Percentiles rank a stretch among this genome's conserved stretches.
These are phyloP conservation scores for Gynandropsis gynandra DNA, from an alignment of 345 rosid species.

Conservation along the genomic window DNA sequence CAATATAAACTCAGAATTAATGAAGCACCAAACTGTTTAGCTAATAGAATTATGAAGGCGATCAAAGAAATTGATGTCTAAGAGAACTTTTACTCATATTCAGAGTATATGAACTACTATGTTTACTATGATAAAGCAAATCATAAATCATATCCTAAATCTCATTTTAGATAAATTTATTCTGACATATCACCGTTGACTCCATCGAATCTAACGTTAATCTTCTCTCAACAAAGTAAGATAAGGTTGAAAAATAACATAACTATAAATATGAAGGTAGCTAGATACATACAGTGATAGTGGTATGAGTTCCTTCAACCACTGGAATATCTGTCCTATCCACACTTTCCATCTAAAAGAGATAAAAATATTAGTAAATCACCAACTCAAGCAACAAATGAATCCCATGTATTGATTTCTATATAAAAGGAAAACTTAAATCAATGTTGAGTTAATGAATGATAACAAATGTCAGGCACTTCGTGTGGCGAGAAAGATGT, in stretches of 20 bases:
- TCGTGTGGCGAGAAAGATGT: constrained; percentile 73
- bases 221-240: too few species aligned
- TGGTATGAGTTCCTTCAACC: constrained; percentile 89
- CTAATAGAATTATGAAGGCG: neutral
- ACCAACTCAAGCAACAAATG: too few species aligned
- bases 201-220: too few species aligned
- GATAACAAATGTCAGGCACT: constrained; percentile 93
- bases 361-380: too few species aligned
- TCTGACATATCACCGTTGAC: too few species aligned
- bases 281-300: constrained; percentile 50
- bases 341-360: constrained; percentile 68
- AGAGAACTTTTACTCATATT: neutral
- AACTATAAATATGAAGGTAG: neutral
- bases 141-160: too few species aligned
- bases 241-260: too few species aligned
- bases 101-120: constrained; percentile 1
- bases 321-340: constrained; percentile 87
- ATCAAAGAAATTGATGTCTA: neutral
- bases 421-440: too few species aligned
- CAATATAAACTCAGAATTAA: neutral
- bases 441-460: neutral
- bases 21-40: neutral
- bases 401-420: neutral
- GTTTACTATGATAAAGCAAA: neutral
- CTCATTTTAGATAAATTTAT: too few species aligned